Evolutionary conservation across 2,329 filamentous ascomycete species (phyloP).

Genomic region (Hypomyces perniciosus): DNA sequence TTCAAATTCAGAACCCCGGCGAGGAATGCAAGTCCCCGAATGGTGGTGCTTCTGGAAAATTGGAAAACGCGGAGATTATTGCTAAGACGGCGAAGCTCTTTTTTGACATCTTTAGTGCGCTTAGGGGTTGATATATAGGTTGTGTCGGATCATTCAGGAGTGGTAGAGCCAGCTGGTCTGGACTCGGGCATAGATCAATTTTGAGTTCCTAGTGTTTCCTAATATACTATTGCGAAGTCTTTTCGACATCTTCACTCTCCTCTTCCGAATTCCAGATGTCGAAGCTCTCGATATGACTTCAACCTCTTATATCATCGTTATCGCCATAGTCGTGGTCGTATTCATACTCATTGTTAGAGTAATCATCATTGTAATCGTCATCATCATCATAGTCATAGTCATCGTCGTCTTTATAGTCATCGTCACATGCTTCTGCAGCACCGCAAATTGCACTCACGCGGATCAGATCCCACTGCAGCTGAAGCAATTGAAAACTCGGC

Average conservation of each 20-base stretch:
- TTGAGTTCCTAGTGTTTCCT: too few species aligned
- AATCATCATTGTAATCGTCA: too few species aligned
- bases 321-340: too few species aligned
- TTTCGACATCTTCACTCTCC: too few species aligned
- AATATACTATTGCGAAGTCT: too few species aligned
- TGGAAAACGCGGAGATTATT: background rate
- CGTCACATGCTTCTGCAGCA: background rate
- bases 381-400: background rate
- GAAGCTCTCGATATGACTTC: too few species aligned
- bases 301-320: too few species aligned
- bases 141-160: constrained; percentile 6
- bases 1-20: background rate
- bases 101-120: background rate
- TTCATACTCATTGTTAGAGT: too few species aligned
- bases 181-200: too few species aligned
- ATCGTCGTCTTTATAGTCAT: background rate
- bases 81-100: background rate
- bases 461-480: background rate
- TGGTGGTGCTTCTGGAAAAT: background rate
- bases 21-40: background rate
- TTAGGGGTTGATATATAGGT: background rate
- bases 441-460: background rate
- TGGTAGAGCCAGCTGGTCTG: background rate
- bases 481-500: background rate
- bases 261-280: too few species aligned